These are phyloP conservation scores for Trichoderma parareesei DNA, from an alignment of 495 filamentous ascomycete species.

Conservation along the genomic window DNA sequence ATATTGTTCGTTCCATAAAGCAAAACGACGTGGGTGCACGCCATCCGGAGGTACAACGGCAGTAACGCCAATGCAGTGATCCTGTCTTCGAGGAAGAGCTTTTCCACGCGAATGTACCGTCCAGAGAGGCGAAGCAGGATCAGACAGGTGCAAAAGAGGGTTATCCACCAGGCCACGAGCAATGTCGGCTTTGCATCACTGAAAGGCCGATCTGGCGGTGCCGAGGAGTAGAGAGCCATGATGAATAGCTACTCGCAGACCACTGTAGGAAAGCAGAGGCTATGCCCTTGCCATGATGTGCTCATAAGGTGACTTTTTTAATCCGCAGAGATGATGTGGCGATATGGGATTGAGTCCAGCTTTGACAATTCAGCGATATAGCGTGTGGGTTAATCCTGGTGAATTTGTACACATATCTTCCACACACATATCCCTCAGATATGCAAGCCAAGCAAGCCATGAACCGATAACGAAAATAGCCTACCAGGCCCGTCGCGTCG, in stretches of 20 bases:
- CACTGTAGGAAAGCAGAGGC: not conserved
- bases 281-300: not conserved
- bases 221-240: slow-evolving; percentile 27
- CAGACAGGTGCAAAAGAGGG: slow-evolving; percentile 54
- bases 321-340: not conserved
- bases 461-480: not conserved
- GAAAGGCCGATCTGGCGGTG: slow-evolving; percentile 39
- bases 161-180: slow-evolving; percentile 72
- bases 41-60: slow-evolving; percentile 60
- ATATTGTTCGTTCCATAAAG: slow-evolving; percentile 68
- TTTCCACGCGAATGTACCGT: slow-evolving; percentile 59
- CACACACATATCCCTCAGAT: too few species aligned
- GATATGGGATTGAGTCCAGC: not conserved
- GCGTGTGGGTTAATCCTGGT: too few species aligned
- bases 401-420: too few species aligned
- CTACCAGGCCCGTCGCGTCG: not conserved
- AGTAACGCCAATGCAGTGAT: slow-evolving; percentile 61
- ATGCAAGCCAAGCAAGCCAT: not conserved
- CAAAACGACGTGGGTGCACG: slow-evolving; percentile 60
- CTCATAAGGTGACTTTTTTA: not conserved
- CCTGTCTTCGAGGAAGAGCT: slow-evolving; percentile 66
- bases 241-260: not conserved
- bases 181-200: slow-evolving; percentile 52
- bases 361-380: too few species aligned
- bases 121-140: slow-evolving; percentile 58